phyloP scores from a whole-genome alignment of 2,329 filamentous ascomycete genomes.

The Hymenotorrendiella dingleyae region DNA sequence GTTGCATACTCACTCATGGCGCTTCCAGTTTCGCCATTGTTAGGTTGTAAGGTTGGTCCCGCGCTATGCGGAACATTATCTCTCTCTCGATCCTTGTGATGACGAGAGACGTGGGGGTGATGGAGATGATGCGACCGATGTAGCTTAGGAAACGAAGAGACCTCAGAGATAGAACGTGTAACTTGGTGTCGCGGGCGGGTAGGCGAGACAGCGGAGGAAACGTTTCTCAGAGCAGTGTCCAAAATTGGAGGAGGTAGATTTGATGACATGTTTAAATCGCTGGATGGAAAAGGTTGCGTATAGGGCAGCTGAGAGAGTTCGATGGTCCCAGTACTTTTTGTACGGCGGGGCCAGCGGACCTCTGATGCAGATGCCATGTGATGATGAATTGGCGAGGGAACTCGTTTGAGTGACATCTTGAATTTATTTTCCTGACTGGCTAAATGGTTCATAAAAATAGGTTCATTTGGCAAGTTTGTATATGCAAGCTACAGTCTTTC shows the following conservation, averaged over 20 bases:
- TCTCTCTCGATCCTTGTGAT: background rate
- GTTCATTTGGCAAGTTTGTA: too few relatives aligned
- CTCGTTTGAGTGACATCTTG: too few relatives aligned
- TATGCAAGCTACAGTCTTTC: too few relatives aligned
- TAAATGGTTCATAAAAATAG: too few relatives aligned
- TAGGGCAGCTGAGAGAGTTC: background rate
- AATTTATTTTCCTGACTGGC: too few relatives aligned
- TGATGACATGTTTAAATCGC: background rate
- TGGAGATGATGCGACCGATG: conserved; percentile 34
- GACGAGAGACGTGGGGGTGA: conserved; percentile 21
- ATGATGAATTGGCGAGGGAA: too few relatives aligned
- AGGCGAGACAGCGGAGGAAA: conserved; percentile 22
- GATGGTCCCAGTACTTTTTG: too few relatives aligned
- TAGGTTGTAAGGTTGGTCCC: conserved; percentile 4
- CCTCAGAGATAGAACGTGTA: conserved; percentile 38
- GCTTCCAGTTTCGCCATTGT: conserved; percentile 1
- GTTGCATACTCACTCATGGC: conserved; percentile 37
- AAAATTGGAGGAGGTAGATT: conserved; percentile 2
- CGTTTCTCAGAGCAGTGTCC: background rate
- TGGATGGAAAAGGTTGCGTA: background rate
- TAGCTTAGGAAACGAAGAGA: conserved; percentile 18
- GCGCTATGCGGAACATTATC: conserved; percentile 2
- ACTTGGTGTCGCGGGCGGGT: conserved; percentile 44
- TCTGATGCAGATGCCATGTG: too few relatives aligned
- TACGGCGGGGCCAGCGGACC: too few relatives aligned